phyloP scores from a whole-genome alignment of 2,329 filamentous ascomycete species.

The Aaosphaeria arxii region DNA sequence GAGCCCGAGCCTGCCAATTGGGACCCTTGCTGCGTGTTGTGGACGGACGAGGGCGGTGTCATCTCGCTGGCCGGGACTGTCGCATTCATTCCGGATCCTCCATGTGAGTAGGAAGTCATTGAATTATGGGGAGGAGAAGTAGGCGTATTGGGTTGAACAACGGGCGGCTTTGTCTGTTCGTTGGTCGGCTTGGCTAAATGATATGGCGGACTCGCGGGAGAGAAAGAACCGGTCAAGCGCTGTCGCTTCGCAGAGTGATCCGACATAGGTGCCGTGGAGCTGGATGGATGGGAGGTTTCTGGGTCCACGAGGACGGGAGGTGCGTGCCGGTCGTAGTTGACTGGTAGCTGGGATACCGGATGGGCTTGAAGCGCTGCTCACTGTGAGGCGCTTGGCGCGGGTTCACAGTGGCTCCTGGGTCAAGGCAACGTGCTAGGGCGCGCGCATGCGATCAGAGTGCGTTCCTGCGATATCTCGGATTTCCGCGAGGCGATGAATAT shows the following conservation, averaged over 20 bases:
- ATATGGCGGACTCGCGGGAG: slow-evolving; percentile 44
- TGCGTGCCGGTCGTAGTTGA: neutral
- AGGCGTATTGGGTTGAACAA: slow-evolving; percentile 45
- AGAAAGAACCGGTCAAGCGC: slow-evolving; percentile 43
- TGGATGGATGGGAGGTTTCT: neutral
- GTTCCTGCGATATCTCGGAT: neutral
- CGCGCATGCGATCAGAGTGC: slow-evolving; percentile 25
- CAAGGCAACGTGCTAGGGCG: slow-evolving; percentile 19
- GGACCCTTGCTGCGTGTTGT: slow-evolving; percentile 33
- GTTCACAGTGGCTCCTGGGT: slow-evolving; percentile 25
- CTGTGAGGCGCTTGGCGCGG: slow-evolving; percentile 27
- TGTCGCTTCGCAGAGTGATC: slow-evolving; percentile 39
- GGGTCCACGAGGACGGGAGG: slow-evolving; percentile 7
- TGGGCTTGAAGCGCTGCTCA: no score
- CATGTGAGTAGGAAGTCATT: slow-evolving; percentile 43
- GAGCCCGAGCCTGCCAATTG: slow-evolving; percentile 31
- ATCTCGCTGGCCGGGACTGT: slow-evolving; percentile 25
- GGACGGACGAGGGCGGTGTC: slow-evolving; percentile 44
- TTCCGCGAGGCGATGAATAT: slow-evolving; percentile 1
- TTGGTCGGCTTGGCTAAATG: slow-evolving; percentile 36
- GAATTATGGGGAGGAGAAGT: slow-evolving; percentile 48
- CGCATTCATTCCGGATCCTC: slow-evolving; percentile 26
- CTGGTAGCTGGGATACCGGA: neutral
- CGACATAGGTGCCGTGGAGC: slow-evolving; percentile 25
- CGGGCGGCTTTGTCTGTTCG: slow-evolving; percentile 40